phyloP scores from a whole-genome alignment of 768 basidiomycete genomes.

The Collybiopsis confluens region DNA sequence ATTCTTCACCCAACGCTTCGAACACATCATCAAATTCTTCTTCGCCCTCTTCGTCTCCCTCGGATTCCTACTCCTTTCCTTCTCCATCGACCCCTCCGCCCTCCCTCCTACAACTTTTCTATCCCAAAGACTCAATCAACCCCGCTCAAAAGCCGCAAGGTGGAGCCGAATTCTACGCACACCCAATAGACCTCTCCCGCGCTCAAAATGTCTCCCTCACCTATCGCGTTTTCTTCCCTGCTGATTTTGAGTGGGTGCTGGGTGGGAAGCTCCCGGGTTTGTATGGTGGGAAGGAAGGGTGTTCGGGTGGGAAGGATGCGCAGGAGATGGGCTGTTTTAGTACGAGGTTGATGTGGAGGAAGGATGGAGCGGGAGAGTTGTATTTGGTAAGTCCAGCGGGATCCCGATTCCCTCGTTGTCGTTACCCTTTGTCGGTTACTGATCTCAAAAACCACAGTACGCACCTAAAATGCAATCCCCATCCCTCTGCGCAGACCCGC shows the following conservation, averaged over 20 bases:
- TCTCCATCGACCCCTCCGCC: slow-evolving; percentile 1
- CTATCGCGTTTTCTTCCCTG: slow-evolving; percentile 78
- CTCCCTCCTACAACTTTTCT: slow-evolving; percentile 58
- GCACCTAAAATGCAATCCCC: slow-evolving; percentile 66
- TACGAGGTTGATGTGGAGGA: slow-evolving; percentile 82
- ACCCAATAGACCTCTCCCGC: slow-evolving; percentile 33
- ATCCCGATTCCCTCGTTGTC: not conserved
- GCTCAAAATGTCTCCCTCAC: slow-evolving; percentile 52
- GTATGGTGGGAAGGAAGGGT: slow-evolving; percentile 61
- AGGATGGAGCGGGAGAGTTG: slow-evolving; percentile 64
- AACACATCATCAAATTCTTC: not conserved
- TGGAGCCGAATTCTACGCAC: slow-evolving; percentile 66
- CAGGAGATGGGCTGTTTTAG: slow-evolving; percentile 72
- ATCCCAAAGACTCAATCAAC: slow-evolving; percentile 67
- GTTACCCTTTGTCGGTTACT: no score
- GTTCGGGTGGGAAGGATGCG: slow-evolving; percentile 63
- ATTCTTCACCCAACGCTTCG: not conserved
- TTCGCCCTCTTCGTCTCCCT: not conserved
- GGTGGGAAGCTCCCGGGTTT: slow-evolving; percentile 86
- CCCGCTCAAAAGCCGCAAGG: slow-evolving; percentile 65
- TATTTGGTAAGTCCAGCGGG: slow-evolving; percentile 57
- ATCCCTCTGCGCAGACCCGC: slow-evolving; percentile 53
- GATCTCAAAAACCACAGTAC: no score
- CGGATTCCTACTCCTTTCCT: not conserved
- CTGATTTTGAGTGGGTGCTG: slow-evolving; percentile 70